Evolutionary conservation across 768 basidiomycete species (phyloP).

Genomic region (Porphyrellus cyaneotinctus): DNA sequence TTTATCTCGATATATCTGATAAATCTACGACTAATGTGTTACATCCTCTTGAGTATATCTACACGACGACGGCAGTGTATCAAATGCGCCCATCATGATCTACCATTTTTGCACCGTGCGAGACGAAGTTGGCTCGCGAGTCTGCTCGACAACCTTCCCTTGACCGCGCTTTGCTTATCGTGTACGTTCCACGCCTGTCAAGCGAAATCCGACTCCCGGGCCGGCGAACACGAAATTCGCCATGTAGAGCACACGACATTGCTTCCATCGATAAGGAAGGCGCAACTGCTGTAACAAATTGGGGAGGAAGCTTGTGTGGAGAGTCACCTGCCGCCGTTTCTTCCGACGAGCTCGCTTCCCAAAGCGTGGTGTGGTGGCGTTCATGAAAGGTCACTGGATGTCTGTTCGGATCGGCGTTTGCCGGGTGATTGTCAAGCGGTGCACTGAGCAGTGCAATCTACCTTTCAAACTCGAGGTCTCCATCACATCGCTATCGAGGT

Average conservation of each 20-base stretch:
- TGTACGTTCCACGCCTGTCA: not conserved
- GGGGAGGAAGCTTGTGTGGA: not conserved
- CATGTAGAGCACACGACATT: not conserved
- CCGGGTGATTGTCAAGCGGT: not conserved
- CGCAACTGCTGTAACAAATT: not conserved
- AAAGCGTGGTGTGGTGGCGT: not conserved
- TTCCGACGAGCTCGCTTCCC: constrained; percentile 1
- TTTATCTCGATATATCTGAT: not conserved
- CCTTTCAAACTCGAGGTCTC: not conserved
- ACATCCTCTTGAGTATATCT: not conserved
- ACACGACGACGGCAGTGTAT: not conserved
- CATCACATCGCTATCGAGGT: not conserved
- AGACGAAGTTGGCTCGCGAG: not conserved
- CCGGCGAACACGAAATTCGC: not conserved
- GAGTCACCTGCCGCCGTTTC: not conserved
- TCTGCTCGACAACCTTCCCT: not conserved
- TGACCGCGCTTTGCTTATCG: not conserved
- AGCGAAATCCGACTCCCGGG: not conserved
- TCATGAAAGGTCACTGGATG: not conserved
- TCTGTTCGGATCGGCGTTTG: not conserved
- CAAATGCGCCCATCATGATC: not conserved
- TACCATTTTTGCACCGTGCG: not conserved
- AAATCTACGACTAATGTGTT: not conserved
- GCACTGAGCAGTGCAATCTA: not conserved
- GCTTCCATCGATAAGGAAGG: not conserved